phyloP scores from a whole-genome alignment of 495 filamentous ascomycete species.

The Talaromyces thailandensis region DNA sequence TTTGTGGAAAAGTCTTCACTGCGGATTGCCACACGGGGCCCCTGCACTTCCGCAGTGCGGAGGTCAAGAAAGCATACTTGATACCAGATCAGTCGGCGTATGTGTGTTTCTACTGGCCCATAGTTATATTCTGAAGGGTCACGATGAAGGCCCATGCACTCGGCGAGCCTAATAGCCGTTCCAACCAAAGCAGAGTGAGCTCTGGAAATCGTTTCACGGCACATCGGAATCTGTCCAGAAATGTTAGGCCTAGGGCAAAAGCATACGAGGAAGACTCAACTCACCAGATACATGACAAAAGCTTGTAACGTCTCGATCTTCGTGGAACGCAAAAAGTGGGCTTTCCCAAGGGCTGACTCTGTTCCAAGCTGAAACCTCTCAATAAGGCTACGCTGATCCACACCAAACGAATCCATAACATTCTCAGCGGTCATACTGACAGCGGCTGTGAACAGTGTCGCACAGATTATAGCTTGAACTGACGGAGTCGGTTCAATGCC shows the following conservation, averaged over 20 bases:
- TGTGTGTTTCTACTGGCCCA: conserved; percentile 53
- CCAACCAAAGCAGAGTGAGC: conserved; percentile 63
- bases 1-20: conserved; percentile 52
- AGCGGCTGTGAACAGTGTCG: conserved; percentile 56
- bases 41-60: conserved; percentile 61
- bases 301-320: conserved; percentile 64
- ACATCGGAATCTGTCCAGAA: conserved; percentile 51
- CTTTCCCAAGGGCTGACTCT: conserved; percentile 54
- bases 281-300: conserved; percentile 64
- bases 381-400: conserved; percentile 41
- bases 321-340: conserved; percentile 61
- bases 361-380: conserved; percentile 52
- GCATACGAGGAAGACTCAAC: not conserved
- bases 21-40: conserved; percentile 58
- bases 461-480: conserved; percentile 56
- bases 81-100: conserved; percentile 63
- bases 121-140: conserved; percentile 53
- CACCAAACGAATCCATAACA: conserved; percentile 38
- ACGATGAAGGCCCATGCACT: conserved; percentile 68
- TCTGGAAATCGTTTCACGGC: conserved; percentile 58
- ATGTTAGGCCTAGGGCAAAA: not conserved
- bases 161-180: conserved; percentile 60
- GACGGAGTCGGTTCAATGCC: conserved; percentile 50
- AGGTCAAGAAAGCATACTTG: conserved; percentile 69
- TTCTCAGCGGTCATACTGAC: conserved; percentile 51